Base-by-base conservation (phyloP, 768 basidiomycete species). In the Hypholoma sublateritium region DNA sequence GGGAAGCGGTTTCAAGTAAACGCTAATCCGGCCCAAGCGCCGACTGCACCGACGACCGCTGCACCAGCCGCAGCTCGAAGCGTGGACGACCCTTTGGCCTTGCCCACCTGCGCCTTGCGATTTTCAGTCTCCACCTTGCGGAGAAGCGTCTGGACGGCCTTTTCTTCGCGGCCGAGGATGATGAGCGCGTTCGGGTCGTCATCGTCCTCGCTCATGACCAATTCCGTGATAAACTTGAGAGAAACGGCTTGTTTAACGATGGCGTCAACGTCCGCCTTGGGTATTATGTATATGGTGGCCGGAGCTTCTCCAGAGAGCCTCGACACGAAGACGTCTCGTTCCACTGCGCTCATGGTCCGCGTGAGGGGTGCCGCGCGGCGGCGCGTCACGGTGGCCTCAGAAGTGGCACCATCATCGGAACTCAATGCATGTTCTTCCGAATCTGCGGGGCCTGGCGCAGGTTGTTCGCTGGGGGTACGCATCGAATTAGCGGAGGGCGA, bases 11-110 rank as follows among this genome's bases (percentile, higher is more conserved):
- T 16, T 62, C 53, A 79, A 59, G 82, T 62, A 69, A 79, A 75
- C 32, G 85, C 85, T 51, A 86, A 74, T 14, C 83, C 82, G 17
- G 81, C 81, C 74, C 78, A 85, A 48, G 83, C 76, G 41, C 83
- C 83, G 6, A 84, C 81, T 39, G 81, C 85, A 39, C 85, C 85
- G 17, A 86, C 77, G 16, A 86, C 74, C n/a, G 78, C 82, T 45
- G 80, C 83, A 16, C 82, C 79, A 58, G 84, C 84, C 49, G 76
- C 80, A 44, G 77, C 77, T 46, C 70, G 75, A 14, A 80, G 60
- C 7, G 60, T 59, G 36, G 66, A 66, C 21, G 53, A 13, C 5
- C 49, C 43, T 34, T 58, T 57, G 7, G 22, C 36, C 28, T 51
- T 41, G 41, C 53, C 62, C 17, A 25, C 19, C 17, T 45, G 22